phyloP scores from a whole-genome alignment of 805 yeast species.

The Metschnikowia chrysomelidarum region DNA sequence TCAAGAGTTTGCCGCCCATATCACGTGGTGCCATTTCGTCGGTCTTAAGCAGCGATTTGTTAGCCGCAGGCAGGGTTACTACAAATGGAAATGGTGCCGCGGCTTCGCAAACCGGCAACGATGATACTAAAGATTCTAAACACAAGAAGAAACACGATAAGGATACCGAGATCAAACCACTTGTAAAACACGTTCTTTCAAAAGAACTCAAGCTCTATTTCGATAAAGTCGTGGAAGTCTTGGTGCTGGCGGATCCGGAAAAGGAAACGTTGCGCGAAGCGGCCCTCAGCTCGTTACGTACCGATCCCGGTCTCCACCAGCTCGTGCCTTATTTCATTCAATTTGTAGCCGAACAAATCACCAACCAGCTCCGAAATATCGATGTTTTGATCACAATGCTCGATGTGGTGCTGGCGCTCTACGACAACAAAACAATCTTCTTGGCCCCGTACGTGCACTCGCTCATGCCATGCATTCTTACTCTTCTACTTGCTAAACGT shows the following conservation, averaged over 20 bases:
- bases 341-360: constrained; percentile 91
- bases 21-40: constrained; percentile 77
- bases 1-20: constrained; percentile 71
- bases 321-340: constrained; percentile 95
- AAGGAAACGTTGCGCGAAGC: constrained; percentile 64
- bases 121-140: constrained; percentile 35
- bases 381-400: constrained; percentile 77
- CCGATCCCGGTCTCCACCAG: constrained; percentile 96
- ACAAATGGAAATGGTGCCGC: too few relatives aligned
- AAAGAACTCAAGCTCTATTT: constrained; percentile 92
- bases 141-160: constrained; percentile 35
- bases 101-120: constrained; percentile 22
- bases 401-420: constrained; percentile 80
- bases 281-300: constrained; percentile 78
- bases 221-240: constrained; percentile 81
- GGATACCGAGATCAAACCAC: constrained; percentile 71
- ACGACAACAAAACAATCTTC: constrained; percentile 80
- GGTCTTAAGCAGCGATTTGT: constrained; percentile 38
- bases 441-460: constrained; percentile 96
- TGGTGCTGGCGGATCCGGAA: constrained; percentile 56
- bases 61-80: constrained; percentile 24
- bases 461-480: constrained; percentile 92
- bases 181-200: constrained; percentile 92
- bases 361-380: constrained; percentile 77
- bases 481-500: constrained; percentile 82